Evolutionary conservation across 2,329 filamentous ascomycete species (phyloP).

Genomic region (Tolypocladium inflatum): DNA sequence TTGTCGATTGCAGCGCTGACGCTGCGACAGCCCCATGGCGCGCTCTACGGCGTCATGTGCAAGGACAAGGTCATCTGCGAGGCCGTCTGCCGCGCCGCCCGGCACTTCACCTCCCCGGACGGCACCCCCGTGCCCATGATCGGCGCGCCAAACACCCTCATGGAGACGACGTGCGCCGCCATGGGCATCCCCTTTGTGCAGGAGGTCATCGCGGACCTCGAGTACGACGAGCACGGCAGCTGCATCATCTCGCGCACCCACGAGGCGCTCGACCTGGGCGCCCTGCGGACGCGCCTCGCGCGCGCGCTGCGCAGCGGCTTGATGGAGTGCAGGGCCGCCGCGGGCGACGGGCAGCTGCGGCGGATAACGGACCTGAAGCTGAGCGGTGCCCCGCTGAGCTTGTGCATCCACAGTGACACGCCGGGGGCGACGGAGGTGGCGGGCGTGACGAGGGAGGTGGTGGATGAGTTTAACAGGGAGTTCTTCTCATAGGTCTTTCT

Average conservation of each 20-base stretch:
- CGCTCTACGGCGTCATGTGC: constrained; percentile 3
- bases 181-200: constrained; percentile 7
- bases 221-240: constrained; percentile 6
- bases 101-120: constrained; percentile 16
- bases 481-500: background rate
- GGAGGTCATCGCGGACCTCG: constrained; percentile 13
- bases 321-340: background rate
- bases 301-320: background rate
- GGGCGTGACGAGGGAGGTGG: background rate
- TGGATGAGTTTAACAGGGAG: background rate
- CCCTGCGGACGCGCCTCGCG: background rate
- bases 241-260: constrained; percentile 1
- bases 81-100: constrained; percentile 17
- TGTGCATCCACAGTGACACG: constrained; percentile 1
- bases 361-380: background rate
- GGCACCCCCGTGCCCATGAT: constrained; percentile 12
- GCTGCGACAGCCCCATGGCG: constrained; percentile 3
- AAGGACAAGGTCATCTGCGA: constrained; percentile 13
- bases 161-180: constrained; percentile 9
- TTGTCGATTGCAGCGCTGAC: background rate
- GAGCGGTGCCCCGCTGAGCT: background rate
- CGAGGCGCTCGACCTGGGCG: background rate
- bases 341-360: too few relatives aligned
- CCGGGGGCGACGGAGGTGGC: background rate
- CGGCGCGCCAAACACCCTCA: background rate